Evolutionary conservation across 1,284 basidiomycete genomes (phyloP).

Genomic region (Inonotus hispidus): DNA sequence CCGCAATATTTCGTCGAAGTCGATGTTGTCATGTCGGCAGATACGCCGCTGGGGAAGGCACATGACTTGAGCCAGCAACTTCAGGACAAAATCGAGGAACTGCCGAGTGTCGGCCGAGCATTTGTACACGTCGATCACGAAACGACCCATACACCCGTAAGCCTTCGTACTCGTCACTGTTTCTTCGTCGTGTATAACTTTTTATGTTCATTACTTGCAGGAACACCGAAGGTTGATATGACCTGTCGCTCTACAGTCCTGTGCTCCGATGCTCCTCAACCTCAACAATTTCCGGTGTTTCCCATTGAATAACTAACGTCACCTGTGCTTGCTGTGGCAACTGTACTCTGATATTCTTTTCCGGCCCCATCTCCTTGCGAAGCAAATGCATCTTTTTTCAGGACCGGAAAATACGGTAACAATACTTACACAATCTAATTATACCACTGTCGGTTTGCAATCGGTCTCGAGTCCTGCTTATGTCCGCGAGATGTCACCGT

Average conservation of each 20-base stretch:
- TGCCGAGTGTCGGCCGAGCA: constrained; percentile 88
- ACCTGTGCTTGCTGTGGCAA: too few species aligned
- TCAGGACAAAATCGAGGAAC: constrained; percentile 89
- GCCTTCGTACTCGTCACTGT: neutral
- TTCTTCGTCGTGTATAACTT: neutral
- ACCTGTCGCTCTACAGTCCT: neutral
- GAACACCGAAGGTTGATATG: constrained; percentile 7
- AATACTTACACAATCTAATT: too few species aligned
- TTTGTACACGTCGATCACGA: constrained; percentile 96
- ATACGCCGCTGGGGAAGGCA: constrained; percentile 86
- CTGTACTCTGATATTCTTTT: too few species aligned
- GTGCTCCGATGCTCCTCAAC: too few species aligned
- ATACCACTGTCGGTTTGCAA: too few species aligned
- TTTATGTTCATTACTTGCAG: neutral
- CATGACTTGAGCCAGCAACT: constrained; percentile 90
- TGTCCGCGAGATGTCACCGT: too few species aligned
- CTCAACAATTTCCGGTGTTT: too few species aligned
- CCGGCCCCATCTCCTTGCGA: too few species aligned
- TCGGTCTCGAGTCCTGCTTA: too few species aligned
- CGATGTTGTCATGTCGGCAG: constrained; percentile 89
- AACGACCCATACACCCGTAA: constrained; percentile 77
- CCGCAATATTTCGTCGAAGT: constrained; percentile 91
- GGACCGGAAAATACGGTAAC: too few species aligned
- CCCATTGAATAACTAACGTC: too few species aligned
- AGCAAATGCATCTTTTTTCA: too few species aligned